Conservation (phyloP, 2,329 filamentous ascomycete species). For the Fusarium armeniacum region DNA sequence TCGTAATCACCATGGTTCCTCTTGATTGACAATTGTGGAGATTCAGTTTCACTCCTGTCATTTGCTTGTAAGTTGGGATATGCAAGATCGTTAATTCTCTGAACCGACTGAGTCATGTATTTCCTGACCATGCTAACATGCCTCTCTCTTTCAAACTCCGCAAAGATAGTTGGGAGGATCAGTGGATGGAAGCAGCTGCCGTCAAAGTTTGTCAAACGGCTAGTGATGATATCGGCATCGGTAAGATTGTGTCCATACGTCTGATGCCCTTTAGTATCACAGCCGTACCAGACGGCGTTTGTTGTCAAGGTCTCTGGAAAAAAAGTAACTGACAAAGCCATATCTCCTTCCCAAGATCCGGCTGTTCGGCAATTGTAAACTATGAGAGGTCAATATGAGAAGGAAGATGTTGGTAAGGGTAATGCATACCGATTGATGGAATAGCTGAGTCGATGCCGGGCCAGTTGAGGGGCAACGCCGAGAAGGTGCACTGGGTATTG, state of each 20-base stretch:
- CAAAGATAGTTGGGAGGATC: not conserved
- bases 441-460: accelerated
- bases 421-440: not conserved
- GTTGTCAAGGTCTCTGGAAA: not conserved
- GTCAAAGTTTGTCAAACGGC: not conserved
- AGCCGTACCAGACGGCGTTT: not conserved
- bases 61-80: accelerated
- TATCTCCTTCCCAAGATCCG: not conserved
- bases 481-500: slow-evolving; percentile 4
- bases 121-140: not conserved
- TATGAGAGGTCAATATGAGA: not conserved
- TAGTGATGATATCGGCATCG: not conserved
- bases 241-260: not conserved
- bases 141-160: slow-evolving; percentile 6
- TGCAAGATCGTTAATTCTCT: not conserved
- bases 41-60: not conserved
- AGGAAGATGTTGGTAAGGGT: accelerated
- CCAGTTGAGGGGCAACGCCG: not conserved
- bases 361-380: slow-evolving; percentile 19
- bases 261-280: not conserved
- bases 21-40: not conserved
- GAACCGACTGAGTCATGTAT: not conserved
- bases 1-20: accelerated
- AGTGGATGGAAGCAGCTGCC: not conserved
- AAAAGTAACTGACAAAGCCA: slow-evolving; percentile 6